Base-by-base conservation (phyloP, 257 asterid genomes). In the Primulina tabacum region DNA sequence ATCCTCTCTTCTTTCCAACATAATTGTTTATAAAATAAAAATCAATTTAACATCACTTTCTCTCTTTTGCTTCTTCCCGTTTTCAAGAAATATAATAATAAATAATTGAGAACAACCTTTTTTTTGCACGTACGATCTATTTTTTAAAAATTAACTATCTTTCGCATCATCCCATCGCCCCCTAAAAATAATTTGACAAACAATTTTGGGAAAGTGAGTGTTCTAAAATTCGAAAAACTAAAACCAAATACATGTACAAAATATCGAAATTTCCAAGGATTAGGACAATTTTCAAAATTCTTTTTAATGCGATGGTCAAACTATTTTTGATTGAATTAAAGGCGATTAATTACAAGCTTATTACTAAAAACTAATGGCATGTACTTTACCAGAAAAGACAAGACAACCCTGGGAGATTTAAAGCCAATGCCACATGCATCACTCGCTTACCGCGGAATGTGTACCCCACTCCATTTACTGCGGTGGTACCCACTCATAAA, bases 401-500 rank as follows among this genome's bases (percentile, higher is more conserved):
- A 77, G 77, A 73, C 71, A 65, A 72, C 53, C 47, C 37, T 38
- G 24, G 75, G 66, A 40, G 32, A 69, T 64, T 26, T 61, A 67
- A 71, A 58, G 75, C 77, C 59, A 77, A 73, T 67, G 55, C 75
- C 84, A 84, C 86, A 84, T 81, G 86, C 86, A 74, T 69, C 78
- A 55, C 89, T 81, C 83, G 86, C 80, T 38, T 75, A 83, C 72
- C 69, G 62, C 84, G 80, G 76, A 85, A 83, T 26, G 75, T 67
- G 82, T 82, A 82, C 18, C 75, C 82, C 80, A 38, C 1, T 50
- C 56, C 67, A 34, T n/a, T 35, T 26, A 24, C 17, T 20, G 1
- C 24, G 24, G 24, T 21, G 24, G 24, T 21, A 21, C 24, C 24
- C 24, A 21, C 24, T 21, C 24, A 21, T 21, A 21, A 21, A 0